Conservation (phyloP, 352 stramenopile genomes). For the Phytophthora chlamydospora region DNA sequence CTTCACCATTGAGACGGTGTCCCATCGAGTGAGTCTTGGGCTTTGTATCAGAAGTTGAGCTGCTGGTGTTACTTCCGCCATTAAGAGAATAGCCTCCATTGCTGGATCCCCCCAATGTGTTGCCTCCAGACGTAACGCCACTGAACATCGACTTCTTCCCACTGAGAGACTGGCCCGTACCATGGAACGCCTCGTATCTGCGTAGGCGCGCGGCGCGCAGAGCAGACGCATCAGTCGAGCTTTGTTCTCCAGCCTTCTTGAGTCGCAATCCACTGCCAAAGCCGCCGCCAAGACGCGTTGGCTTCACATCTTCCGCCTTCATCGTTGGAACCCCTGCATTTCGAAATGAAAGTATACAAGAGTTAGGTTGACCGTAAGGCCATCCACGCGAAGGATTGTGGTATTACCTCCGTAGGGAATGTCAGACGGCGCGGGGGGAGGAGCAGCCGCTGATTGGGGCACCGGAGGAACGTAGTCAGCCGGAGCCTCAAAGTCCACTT, state of each 20-base stretch:
- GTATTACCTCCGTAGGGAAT: conserved; percentile 69
- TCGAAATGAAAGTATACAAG: not conserved
- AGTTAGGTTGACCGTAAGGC: not conserved
- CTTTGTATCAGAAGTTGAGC: conserved; percentile 4
- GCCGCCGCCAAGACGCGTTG: conserved; percentile 39
- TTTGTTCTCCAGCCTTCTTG: conserved; percentile 70
- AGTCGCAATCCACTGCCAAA: conserved; percentile 67
- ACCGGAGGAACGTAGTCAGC: conserved; percentile 77
- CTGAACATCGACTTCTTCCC: conserved; percentile 51
- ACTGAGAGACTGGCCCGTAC: conserved; percentile 76
- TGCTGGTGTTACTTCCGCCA: conserved; percentile 11
- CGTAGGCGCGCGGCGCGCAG: conserved; percentile 75
- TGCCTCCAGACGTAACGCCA: conserved; percentile 12
- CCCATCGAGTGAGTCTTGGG: conserved; percentile 22
- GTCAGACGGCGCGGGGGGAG: conserved; percentile 47
- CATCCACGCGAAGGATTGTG: not conserved
- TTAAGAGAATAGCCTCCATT: conserved; percentile 29
- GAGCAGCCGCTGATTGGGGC: conserved; percentile 22
- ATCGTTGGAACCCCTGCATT: conserved; percentile 67
- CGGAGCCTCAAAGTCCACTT: conserved; percentile 99
- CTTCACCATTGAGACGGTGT: conserved; percentile 41
- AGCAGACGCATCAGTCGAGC: conserved; percentile 62
- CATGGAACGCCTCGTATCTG: conserved; percentile 87
- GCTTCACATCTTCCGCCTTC: conserved; percentile 53
- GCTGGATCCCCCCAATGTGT: conserved; percentile 34